These are phyloP conservation scores for Avena eriantha DNA, from an alignment of 176 grass and related monocot species.

Conservation along the genomic window DNA sequence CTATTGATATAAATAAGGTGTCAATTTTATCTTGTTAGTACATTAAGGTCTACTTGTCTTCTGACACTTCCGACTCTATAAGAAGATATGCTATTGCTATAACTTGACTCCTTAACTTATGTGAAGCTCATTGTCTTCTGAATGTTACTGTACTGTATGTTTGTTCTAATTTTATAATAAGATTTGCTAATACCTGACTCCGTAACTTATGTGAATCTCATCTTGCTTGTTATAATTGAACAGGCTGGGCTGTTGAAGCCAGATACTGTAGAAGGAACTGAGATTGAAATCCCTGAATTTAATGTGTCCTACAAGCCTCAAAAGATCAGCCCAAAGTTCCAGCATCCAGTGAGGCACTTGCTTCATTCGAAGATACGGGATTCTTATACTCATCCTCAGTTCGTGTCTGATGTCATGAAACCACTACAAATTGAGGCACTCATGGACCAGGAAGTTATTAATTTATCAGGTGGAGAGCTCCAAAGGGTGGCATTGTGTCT, in stretches of 20 bases:
- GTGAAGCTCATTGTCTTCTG: background rate
- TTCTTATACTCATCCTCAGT: slow-evolving; percentile 93
- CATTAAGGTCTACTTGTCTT: background rate
- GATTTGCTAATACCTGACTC: slow-evolving; percentile 2
- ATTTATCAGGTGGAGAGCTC: slow-evolving; percentile 98
- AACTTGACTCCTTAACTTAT: background rate
- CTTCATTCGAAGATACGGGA: slow-evolving; percentile 85
- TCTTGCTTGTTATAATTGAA: slow-evolving; percentile 36
- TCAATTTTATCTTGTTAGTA: slow-evolving; percentile 18
- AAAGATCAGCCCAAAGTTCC: slow-evolving; percentile 87
- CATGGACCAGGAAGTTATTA: slow-evolving; percentile 89
- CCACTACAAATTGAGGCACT: slow-evolving; percentile 94
- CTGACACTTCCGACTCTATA: slow-evolving; percentile 4
- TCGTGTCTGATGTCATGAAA: slow-evolving; percentile 96
- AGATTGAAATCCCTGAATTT: slow-evolving; percentile 93
- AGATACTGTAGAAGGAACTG: slow-evolving; percentile 72
- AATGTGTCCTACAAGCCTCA: slow-evolving; percentile 97
- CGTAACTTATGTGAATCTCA: background rate
- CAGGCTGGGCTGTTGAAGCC: slow-evolving; percentile 84
- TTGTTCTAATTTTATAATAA: slow-evolving; percentile 18
- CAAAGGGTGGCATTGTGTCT: slow-evolving; percentile 94
- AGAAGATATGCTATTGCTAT: background rate
- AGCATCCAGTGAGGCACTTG: slow-evolving; percentile 74
- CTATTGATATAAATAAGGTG: background rate
- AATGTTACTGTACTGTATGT: slow-evolving; percentile 5